Conservation (phyloP, 2,329 filamentous ascomycete genomes). For the Neurospora sp. region DNA sequence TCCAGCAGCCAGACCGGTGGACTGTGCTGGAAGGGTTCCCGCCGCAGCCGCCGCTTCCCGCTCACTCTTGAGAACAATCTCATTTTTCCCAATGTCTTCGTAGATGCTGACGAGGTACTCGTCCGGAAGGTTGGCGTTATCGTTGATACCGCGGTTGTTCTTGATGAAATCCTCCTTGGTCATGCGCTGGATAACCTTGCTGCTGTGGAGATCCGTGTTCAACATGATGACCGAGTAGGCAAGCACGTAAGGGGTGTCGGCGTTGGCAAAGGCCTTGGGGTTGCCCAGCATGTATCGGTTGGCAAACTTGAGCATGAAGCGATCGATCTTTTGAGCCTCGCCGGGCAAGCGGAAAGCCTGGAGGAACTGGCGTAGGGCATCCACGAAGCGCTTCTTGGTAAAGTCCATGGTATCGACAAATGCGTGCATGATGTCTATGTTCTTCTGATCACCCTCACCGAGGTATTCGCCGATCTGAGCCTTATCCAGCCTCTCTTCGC, state of each 20-base stretch:
- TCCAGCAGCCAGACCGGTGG: slow-evolving; percentile 64
- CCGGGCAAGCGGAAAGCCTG: slow-evolving; percentile 92
- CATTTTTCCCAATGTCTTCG: slow-evolving; percentile 82
- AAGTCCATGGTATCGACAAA: slow-evolving; percentile 97
- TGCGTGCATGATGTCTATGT: slow-evolving; percentile 96
- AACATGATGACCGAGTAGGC: slow-evolving; percentile 95
- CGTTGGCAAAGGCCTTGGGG: slow-evolving; percentile 94
- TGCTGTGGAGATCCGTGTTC: slow-evolving; percentile 91
- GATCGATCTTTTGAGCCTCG: slow-evolving; percentile 97
- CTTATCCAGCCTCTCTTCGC: slow-evolving; percentile 81
- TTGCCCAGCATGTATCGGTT: slow-evolving; percentile 93
- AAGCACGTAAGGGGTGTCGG: slow-evolving; percentile 92
- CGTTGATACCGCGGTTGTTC: slow-evolving; percentile 97
- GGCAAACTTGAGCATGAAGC: slow-evolving; percentile 98
- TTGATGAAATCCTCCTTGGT: slow-evolving; percentile 97
- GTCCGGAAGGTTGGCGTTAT: slow-evolving; percentile 83
- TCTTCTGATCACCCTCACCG: slow-evolving; percentile 84
- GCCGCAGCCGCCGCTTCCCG: slow-evolving; percentile 78
- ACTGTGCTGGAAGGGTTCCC: slow-evolving; percentile 50
- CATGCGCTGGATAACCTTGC: slow-evolving; percentile 77
- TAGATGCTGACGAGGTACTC: slow-evolving; percentile 86
- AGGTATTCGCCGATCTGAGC: slow-evolving; percentile 87
- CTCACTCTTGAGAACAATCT: slow-evolving; percentile 92
- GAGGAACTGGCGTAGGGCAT: slow-evolving; percentile 80
- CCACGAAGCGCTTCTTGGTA: slow-evolving; percentile 80